Base-by-base conservation (phyloP, 495 filamentous ascomycete genomes). In the Cercophora sp. region DNA sequence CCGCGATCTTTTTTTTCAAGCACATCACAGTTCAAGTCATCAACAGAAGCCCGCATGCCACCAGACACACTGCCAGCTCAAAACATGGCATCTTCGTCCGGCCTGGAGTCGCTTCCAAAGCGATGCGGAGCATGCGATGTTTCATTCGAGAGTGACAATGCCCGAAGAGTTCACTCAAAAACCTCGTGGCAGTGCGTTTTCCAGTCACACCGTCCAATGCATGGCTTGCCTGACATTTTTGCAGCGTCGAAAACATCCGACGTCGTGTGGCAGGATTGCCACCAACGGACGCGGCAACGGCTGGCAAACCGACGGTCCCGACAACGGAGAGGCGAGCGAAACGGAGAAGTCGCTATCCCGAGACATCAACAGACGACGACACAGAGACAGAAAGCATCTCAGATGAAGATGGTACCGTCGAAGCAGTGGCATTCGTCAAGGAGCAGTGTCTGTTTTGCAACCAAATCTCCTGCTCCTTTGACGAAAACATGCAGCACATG, bases 401-500 rank as follows among this genome's bases (percentile, higher is more conserved):
- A 16, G n/a, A 5, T 9, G 16, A 22, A 2, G 25, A 10, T 5
- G 31, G 11, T 8, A 11, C 48, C 2, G 23, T 5, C 8, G 1
- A 2, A n/a, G 15, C 24, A 18, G 19, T 35, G 16, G 34, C 20
- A 24, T 40, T 54, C 16, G 13, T 29, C 24, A 10, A 16, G 3
- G 44, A 34, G 42, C 56, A 57, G 34, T 70, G 67, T 37, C 59
- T 62, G 37, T 66, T 64, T 16, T 64, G 61, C 56, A 55, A 54
- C 41, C n/a, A 58, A 15, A 15, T 48, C 24, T 61, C 51, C 10
- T 9, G 32, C 3, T 51, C 58, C 6, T 55, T 70, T 27, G 32
- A 65, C 35, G 11, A 39, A 13, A 69, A 66, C 41, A 15, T 69
- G 13, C 44, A 25, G 24, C 66, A 71, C 46, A 71, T 71, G 68